These are phyloP conservation scores for Chimonanthus praecox DNA, from an alignment of 164 flowering plant species.

Conservation along the genomic window DNA sequence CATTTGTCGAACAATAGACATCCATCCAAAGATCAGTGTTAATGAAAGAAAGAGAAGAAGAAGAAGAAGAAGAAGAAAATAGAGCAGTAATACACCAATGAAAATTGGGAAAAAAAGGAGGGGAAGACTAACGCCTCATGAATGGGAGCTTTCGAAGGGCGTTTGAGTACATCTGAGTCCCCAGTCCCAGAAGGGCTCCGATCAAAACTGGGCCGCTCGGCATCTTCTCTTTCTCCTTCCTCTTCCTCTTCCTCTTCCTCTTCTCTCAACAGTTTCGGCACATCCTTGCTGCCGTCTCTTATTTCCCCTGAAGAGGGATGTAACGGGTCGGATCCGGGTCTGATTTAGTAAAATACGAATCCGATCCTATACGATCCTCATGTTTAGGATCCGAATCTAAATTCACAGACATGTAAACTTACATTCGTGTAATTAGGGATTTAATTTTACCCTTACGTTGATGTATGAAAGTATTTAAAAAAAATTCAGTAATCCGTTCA, in stretches of 20 bases:
- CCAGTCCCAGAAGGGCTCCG: constrained; percentile 83
- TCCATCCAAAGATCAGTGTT: background rate
- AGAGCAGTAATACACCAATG: background rate
- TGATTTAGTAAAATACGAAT: too few relatives aligned
- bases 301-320: background rate
- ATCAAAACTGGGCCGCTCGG: constrained; percentile 58
- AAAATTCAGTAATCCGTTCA: too few relatives aligned
- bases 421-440: too few relatives aligned
- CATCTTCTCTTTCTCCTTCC: constrained; percentile 25
- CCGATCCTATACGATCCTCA: too few relatives aligned
- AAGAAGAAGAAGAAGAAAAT: background rate
- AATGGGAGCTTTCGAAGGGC: constrained; percentile 93
- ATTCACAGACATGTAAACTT: too few relatives aligned
- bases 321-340: too few relatives aligned
- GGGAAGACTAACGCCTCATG: constrained; percentile 67
- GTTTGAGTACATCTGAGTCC: constrained; percentile 93
- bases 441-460: too few relatives aligned
- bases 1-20: background rate
- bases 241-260: background rate
- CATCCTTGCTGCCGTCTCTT: background rate
- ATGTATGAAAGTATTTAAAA: too few relatives aligned
- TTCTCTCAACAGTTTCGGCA: background rate
- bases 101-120: background rate
- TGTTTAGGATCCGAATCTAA: background rate
- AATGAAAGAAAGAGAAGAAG: background rate